Evolutionary conservation across 2,329 filamentous ascomycete species (phyloP).

Genomic region (Beauveria caledonica): DNA sequence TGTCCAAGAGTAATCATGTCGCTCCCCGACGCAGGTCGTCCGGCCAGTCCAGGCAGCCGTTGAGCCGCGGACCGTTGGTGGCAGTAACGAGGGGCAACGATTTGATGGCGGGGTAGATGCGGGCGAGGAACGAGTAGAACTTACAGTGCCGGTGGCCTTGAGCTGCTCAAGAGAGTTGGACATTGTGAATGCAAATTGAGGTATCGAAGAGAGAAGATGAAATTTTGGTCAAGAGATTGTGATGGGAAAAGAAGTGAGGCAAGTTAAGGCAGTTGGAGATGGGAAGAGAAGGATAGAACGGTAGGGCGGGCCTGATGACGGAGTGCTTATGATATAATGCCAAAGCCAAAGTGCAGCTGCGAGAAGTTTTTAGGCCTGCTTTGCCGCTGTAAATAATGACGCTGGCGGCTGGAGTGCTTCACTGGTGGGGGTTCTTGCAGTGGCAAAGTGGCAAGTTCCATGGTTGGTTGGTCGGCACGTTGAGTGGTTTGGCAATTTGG

Average conservation of each 20-base stretch:
- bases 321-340: constrained; percentile 5
- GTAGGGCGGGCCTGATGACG: constrained; percentile 7
- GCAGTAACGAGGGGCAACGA: constrained; percentile 11
- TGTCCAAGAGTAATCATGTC: not conserved
- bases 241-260: not conserved
- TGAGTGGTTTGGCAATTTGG: no score
- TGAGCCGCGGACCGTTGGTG: not conserved
- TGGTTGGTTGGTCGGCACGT: not conserved
- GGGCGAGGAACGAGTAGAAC: constrained; percentile 29
- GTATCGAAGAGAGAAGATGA: constrained; percentile 2
- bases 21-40: not conserved
- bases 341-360: not conserved
- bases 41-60: not conserved
- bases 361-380: not conserved
- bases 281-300: constrained; percentile 8
- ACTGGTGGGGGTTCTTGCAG: not conserved
- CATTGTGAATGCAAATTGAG: constrained; percentile 42
- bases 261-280: constrained; percentile 3
- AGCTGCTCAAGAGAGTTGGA: constrained; percentile 81
- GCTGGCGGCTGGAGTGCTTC: not conserved
- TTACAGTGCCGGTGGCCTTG: constrained; percentile 83
- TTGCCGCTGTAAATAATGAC: not conserved
- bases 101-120: constrained; percentile 19
- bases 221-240: constrained; percentile 3
- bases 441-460: not conserved